These are phyloP conservation scores for Shiraia sp. DNA, from an alignment of 2,329 filamentous ascomycete species.

Conservation along the genomic window DNA sequence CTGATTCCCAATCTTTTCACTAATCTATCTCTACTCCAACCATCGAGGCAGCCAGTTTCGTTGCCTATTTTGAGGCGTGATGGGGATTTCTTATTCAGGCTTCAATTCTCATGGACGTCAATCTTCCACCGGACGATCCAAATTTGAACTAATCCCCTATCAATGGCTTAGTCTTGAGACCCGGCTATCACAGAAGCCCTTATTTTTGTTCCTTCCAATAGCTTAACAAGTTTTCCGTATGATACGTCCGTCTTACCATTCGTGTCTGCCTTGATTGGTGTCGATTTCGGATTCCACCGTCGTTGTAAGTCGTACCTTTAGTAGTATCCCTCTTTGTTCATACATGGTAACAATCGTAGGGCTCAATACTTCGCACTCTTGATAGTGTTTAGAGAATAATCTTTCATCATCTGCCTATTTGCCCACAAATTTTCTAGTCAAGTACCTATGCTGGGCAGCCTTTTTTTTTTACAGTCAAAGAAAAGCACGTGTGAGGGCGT, in stretches of 20 bases:
- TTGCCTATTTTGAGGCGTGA: too few species aligned
- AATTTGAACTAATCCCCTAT: too few species aligned
- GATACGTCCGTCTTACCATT: constrained; percentile 5
- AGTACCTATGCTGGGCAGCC: constrained; percentile 5
- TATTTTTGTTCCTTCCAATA: background rate
- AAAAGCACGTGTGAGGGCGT: constrained; percentile 4
- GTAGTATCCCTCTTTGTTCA: background rate
- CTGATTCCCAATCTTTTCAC: too few species aligned
- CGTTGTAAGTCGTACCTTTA: constrained; percentile 1
- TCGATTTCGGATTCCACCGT: background rate
- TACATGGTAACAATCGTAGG: constrained; percentile 2
- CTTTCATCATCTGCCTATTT: constrained; percentile 4
- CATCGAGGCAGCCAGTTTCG: too few species aligned
- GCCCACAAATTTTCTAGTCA: constrained; percentile 6
- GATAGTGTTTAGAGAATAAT: constrained; percentile 1
- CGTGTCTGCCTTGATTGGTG: constrained; percentile 3
- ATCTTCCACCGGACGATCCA: too few species aligned
- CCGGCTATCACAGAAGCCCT: background rate
- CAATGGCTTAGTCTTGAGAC: too few species aligned
- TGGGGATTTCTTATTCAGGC: too few species aligned
- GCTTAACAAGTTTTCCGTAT: constrained; percentile 1
- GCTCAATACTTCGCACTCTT: constrained; percentile 1
- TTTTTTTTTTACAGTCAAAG: constrained; percentile 5
- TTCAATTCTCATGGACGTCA: too few species aligned
- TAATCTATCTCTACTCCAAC: too few species aligned